Conservation (phyloP, 1,284 basidiomycete genomes). For the Malassezia cuniculi region DNA sequence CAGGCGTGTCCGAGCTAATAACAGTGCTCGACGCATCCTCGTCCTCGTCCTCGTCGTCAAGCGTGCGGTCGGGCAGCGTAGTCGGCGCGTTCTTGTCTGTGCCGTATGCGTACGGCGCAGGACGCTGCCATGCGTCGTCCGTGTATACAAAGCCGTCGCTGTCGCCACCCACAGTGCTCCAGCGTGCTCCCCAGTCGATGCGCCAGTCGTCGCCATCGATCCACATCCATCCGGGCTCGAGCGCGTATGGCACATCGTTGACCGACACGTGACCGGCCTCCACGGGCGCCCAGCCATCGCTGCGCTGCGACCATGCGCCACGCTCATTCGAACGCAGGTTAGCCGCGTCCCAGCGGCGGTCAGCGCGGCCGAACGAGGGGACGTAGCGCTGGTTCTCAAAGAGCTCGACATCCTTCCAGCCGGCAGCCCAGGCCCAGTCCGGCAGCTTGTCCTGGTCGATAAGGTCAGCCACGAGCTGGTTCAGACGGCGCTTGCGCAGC, state of each 20-base stretch:
- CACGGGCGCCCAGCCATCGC: conserved; percentile 33
- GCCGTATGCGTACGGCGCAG: conserved; percentile 37
- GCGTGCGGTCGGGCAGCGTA: background rate
- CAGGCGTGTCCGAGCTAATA: background rate
- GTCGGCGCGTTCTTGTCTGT: conserved; percentile 1
- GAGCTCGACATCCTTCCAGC: conserved; percentile 40
- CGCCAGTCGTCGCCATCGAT: conserved; percentile 40
- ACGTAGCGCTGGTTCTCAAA: conserved; percentile 36
- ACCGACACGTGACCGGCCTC: background rate
- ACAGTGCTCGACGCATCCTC: conserved; percentile 2
- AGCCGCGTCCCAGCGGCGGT: conserved; percentile 23
- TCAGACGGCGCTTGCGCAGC: conserved; percentile 21
- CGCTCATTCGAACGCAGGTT: conserved; percentile 24
- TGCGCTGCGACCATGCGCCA: conserved; percentile 33
- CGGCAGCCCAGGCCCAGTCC: conserved; percentile 35
- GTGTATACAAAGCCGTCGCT: conserved; percentile 41
- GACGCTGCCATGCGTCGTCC: conserved; percentile 37
- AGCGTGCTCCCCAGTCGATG: conserved; percentile 42
- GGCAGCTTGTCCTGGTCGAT: conserved; percentile 36
- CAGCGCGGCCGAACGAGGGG: conserved; percentile 9
- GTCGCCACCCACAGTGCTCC: conserved; percentile 39
- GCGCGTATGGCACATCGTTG: conserved; percentile 31
- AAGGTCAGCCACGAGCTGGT: conserved; percentile 12
- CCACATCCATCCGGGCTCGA: conserved; percentile 39
- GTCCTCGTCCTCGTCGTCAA: conserved; percentile 4